phyloP scores from a whole-genome alignment of 352 stramenopile genomes.

The Phytophthora tubulina region DNA sequence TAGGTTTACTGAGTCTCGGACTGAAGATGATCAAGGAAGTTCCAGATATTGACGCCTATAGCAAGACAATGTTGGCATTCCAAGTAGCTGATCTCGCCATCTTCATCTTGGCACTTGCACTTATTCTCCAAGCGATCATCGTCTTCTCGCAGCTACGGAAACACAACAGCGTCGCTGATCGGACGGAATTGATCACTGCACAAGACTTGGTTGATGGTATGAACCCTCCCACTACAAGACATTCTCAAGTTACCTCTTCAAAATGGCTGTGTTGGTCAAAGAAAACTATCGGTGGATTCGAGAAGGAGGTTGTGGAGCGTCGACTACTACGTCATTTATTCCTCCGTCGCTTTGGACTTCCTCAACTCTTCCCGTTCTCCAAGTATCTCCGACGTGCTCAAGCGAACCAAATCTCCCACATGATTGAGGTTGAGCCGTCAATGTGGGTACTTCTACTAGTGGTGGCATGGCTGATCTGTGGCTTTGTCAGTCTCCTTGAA shows the following conservation, averaged over 20 bases:
- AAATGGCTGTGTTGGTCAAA: conserved; percentile 17
- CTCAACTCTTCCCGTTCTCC: conserved; percentile 67
- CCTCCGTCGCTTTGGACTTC: conserved; percentile 48
- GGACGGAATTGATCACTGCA: conserved; percentile 51
- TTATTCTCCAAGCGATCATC: conserved; percentile 57
- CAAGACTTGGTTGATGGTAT: conserved; percentile 42
- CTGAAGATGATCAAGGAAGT: conserved; percentile 61
- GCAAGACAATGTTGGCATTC: conserved; percentile 52
- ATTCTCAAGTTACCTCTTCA: background rate
- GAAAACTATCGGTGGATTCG: background rate
- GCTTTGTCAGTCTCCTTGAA: conserved; percentile 26
- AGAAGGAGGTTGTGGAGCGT: conserved; percentile 40
- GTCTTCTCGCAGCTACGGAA: conserved; percentile 55
- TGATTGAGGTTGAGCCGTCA: conserved; percentile 76
- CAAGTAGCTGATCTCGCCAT: conserved; percentile 59
- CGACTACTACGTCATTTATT: conserved; percentile 58
- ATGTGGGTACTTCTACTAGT: conserved; percentile 66
- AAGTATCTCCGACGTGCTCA: conserved; percentile 81
- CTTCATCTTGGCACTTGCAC: conserved; percentile 59
- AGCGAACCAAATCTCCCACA: conserved; percentile 79
- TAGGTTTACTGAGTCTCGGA: conserved; percentile 56
- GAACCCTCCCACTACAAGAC: background rate
- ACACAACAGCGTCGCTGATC: conserved; percentile 48
- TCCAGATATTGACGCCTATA: conserved; percentile 36
- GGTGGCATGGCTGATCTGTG: conserved; percentile 52